Evolutionary conservation across 495 filamentous ascomycete genomes (phyloP).

Genomic region (Talaromyces proteolyticus): DNA sequence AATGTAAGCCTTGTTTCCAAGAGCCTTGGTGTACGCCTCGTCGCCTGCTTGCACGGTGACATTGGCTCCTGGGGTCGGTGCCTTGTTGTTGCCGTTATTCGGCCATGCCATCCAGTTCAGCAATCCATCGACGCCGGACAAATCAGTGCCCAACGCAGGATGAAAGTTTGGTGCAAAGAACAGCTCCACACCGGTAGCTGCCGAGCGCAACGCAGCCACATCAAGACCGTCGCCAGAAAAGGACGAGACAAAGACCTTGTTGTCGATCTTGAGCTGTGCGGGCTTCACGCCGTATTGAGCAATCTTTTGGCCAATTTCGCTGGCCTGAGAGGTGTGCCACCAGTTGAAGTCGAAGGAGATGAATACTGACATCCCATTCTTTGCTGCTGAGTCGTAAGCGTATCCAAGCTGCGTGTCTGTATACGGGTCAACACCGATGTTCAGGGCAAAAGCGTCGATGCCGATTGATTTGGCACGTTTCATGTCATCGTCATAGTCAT

Average conservation of each 20-base stretch:
- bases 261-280: constrained; percentile 50
- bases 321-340: constrained; percentile 34
- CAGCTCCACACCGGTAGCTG: constrained; percentile 35
- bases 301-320: constrained; percentile 40
- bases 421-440: constrained; percentile 48
- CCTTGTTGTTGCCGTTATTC: constrained; percentile 49
- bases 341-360: constrained; percentile 59
- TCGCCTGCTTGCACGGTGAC: constrained; percentile 45
- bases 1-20: constrained; percentile 49
- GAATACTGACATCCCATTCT: constrained; percentile 55
- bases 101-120: constrained; percentile 61
- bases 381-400: constrained; percentile 52
- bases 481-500: constrained; percentile 54
- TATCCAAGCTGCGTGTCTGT: constrained; percentile 47
- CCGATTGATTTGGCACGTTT: constrained; percentile 44
- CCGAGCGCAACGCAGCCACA: constrained; percentile 31
- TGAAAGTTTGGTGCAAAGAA: constrained; percentile 55
- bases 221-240: constrained; percentile 49
- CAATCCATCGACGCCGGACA: constrained; percentile 41
- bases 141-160: constrained; percentile 23
- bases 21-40: constrained; percentile 35
- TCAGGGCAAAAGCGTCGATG: constrained; percentile 57
- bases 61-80: constrained; percentile 33
- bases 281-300: constrained; percentile 36
- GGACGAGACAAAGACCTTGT: constrained; percentile 50